Percentiles rank a stretch among this genome's conserved stretches.
These are phyloP conservation scores for Lipomyces lipofer DNA, from an alignment of 805 yeast species.

Conservation along the genomic window DNA sequence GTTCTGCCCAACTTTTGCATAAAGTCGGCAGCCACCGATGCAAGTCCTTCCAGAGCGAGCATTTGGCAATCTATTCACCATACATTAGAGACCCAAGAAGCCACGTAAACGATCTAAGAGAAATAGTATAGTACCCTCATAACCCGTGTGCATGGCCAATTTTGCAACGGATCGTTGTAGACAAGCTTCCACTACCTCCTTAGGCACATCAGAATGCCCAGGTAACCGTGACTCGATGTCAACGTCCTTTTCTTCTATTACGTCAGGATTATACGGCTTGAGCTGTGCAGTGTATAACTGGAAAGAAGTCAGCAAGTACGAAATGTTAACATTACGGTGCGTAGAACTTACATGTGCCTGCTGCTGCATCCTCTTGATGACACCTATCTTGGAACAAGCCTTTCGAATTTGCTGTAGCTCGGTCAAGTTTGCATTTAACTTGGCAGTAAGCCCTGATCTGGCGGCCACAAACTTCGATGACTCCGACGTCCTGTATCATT, in stretches of 20 bases:
- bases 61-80: conserved; percentile 74
- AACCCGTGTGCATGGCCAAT: conserved; percentile 87
- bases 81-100: too few relatives aligned
- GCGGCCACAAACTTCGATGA: conserved; percentile 47
- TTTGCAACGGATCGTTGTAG: conserved; percentile 72
- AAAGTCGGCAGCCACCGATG: conserved; percentile 82
- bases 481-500: conserved; percentile 39
- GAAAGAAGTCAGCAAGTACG: neutral
- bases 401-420: conserved; percentile 87
- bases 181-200: conserved; percentile 62
- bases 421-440: conserved; percentile 63
- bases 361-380: conserved; percentile 88
- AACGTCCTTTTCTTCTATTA: conserved; percentile 66
- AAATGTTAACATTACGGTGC: neutral
- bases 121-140: too few relatives aligned
- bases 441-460: conserved; percentile 59
- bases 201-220: conserved; percentile 60
- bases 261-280: conserved; percentile 65
- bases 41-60: conserved; percentile 70
- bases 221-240: conserved; percentile 76
- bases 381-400: conserved; percentile 81
- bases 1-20: conserved; percentile 72
- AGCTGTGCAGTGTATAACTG: conserved; percentile 55
- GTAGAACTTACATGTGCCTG: conserved; percentile 43
- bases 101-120: too few relatives aligned